These are phyloP conservation scores for Ormosia emarginata DNA, from an alignment of 306 rosid species.

Conservation along the genomic window DNA sequence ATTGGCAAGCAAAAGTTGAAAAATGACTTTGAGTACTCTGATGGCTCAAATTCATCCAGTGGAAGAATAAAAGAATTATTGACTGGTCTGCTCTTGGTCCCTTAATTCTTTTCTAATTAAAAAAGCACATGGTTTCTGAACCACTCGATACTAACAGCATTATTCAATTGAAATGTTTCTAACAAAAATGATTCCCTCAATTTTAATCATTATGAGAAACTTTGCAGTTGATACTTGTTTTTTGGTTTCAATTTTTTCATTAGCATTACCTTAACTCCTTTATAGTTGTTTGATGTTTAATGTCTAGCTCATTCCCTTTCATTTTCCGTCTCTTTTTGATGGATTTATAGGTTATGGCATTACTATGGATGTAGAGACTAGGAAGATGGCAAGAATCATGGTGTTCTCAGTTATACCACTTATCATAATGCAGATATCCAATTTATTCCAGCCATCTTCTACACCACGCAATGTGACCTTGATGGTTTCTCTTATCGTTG, in stretches of 20 bases:
- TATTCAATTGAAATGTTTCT: background rate
- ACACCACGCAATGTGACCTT: constrained; percentile 23
- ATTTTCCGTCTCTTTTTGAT: background rate
- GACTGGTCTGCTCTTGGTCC: constrained; percentile 27
- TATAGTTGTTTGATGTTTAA: background rate
- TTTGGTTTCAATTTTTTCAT: constrained; percentile 2
- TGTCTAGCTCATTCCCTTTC: background rate
- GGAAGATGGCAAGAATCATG: constrained; percentile 51
- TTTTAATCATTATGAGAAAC: background rate
- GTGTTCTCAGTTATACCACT: constrained; percentile 47
- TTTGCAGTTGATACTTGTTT: background rate
- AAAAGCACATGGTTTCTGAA: background rate
- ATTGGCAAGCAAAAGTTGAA: constrained; percentile 36
- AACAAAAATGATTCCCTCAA: background rate
- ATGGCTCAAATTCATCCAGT: background rate
- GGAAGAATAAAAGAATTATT: constrained; percentile 27
- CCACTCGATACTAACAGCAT: background rate
- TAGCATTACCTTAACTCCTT: background rate
- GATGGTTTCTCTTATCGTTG: constrained; percentile 43
- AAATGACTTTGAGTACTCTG: background rate
- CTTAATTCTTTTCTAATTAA: background rate
- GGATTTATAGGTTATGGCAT: constrained; percentile 46
- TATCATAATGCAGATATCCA: constrained; percentile 53
- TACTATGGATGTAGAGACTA: constrained; percentile 52
- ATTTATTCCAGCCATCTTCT: constrained; percentile 24